These are phyloP conservation scores for Boechera retrofracta DNA, from an alignment of 345 rosid species.

Conservation along the genomic window DNA sequence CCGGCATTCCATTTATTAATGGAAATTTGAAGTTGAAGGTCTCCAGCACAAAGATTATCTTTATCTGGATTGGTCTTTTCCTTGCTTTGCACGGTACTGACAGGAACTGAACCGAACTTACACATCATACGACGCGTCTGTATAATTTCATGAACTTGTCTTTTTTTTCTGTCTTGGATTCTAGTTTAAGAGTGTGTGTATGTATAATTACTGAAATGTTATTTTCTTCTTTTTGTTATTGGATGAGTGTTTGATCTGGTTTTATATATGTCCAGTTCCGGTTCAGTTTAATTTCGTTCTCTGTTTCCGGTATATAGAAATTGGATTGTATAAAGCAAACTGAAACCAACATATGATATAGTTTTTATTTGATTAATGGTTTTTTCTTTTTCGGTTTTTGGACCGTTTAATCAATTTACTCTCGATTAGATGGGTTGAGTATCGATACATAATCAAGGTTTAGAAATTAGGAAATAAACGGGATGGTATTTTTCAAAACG, in stretches of 20 bases:
- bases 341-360: slow-evolving; percentile 14
- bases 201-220: slow-evolving; percentile 15
- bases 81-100: slow-evolving; percentile 31
- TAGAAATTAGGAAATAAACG: not conserved
- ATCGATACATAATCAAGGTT: too few relatives aligned
- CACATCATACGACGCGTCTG: slow-evolving; percentile 3
- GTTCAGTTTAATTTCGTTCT: not conserved
- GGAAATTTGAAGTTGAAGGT: slow-evolving; percentile 43
- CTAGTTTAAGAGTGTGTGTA: slow-evolving; percentile 27
- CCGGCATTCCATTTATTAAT: slow-evolving; percentile 45
- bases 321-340: not conserved
- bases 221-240: not conserved
- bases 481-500: not conserved
- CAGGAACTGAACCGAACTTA: slow-evolving; percentile 25
- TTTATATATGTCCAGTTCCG: not conserved
- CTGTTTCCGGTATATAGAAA: not conserved
- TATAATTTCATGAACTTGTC: slow-evolving; percentile 8
- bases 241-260: slow-evolving; percentile 17
- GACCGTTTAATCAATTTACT: too few relatives aligned
- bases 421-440: too few relatives aligned
- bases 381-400: too few relatives aligned
- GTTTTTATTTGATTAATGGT: too few relatives aligned
- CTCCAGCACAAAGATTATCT: slow-evolving; percentile 13
- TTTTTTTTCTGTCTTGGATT: not conserved
- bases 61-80: slow-evolving; percentile 23